Conservation (phyloP, 2,329 filamentous ascomycete genomes). For the Colletotrichum trifolii region DNA sequence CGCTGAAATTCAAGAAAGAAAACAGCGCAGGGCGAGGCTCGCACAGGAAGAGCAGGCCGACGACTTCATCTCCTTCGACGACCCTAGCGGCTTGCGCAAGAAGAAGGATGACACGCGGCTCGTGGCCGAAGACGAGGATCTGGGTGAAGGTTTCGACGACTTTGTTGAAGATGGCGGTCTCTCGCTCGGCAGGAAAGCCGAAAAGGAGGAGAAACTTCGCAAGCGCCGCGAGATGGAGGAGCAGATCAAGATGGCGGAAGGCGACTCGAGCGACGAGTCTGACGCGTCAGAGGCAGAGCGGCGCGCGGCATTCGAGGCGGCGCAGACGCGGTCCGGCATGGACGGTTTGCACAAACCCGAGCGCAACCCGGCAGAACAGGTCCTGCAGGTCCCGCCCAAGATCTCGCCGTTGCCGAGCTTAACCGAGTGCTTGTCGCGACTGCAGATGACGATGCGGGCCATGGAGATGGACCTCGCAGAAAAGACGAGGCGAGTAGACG, state of each 20-base stretch:
- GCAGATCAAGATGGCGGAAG: slow-evolving; percentile 84
- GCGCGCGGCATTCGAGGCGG: slow-evolving; percentile 85
- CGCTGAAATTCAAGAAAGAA: slow-evolving; percentile 35
- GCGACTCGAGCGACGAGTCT: slow-evolving; percentile 68
- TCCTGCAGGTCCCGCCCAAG: slow-evolving; percentile 72
- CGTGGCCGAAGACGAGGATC: slow-evolving; percentile 87
- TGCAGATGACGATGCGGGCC: slow-evolving; percentile 69
- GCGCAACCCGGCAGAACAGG: slow-evolving; percentile 50
- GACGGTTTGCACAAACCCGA: slow-evolving; percentile 71
- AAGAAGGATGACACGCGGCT: slow-evolving; percentile 74
- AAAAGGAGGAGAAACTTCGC: slow-evolving; percentile 74
- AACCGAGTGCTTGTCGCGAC: slow-evolving; percentile 70
- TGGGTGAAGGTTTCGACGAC: slow-evolving; percentile 93
- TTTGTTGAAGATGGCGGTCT: slow-evolving; percentile 88
- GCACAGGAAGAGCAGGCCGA: slow-evolving; percentile 71
- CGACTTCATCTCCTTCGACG: slow-evolving; percentile 74
- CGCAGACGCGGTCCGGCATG: slow-evolving; percentile 88
- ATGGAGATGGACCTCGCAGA: slow-evolving; percentile 72
- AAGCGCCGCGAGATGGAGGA: slow-evolving; percentile 84
- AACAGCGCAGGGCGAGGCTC: slow-evolving; percentile 81
- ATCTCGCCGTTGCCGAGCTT: slow-evolving; percentile 84
- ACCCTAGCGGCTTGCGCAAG: slow-evolving; percentile 57
- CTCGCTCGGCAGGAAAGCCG: slow-evolving; percentile 81
- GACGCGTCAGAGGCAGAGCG: slow-evolving; percentile 78
- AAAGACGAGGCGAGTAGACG: slow-evolving; percentile 72